Percentiles rank a stretch among this genome's conserved stretches.
Conservation (phyloP, 2,329 filamentous ascomycete genomes). For the Beauveria sp. region DNA sequence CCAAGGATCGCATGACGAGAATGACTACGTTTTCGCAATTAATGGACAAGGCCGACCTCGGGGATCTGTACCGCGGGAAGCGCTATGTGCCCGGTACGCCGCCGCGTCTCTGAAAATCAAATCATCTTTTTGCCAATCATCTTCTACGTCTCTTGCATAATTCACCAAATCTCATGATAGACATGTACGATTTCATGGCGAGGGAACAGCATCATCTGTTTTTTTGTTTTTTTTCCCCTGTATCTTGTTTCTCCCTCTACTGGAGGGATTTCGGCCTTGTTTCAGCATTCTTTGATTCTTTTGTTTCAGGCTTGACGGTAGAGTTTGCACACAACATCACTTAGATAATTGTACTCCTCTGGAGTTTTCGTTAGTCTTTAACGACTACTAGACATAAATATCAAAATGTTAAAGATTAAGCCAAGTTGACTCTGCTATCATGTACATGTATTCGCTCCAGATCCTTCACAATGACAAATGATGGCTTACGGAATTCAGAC, state of each 20-base stretch:
- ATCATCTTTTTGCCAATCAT: background rate
- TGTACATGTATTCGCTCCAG: background rate
- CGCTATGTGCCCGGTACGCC: constrained; percentile 34
- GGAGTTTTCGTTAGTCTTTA: no score
- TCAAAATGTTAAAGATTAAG: background rate
- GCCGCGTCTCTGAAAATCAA: constrained; percentile 20
- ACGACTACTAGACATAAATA: no score
- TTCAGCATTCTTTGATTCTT: background rate
- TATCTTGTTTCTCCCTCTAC: background rate
- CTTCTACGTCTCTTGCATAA: background rate
- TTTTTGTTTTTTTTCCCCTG: background rate
- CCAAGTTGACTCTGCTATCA: background rate
- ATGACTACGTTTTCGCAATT: constrained; percentile 46
- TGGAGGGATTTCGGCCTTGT: background rate
- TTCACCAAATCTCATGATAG: background rate
- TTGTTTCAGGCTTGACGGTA: background rate
- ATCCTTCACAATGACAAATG: background rate
- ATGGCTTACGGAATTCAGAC: background rate
- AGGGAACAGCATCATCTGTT: background rate
- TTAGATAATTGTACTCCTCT: background rate
- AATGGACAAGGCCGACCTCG: constrained; percentile 40
- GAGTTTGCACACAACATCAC: background rate
- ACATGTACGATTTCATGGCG: background rate
- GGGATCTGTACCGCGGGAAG: constrained; percentile 32
- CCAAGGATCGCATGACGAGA: constrained; percentile 28